Evolutionary conservation across 2,329 filamentous ascomycete species (phyloP).

Genomic region (Beauveria sp.): DNA sequence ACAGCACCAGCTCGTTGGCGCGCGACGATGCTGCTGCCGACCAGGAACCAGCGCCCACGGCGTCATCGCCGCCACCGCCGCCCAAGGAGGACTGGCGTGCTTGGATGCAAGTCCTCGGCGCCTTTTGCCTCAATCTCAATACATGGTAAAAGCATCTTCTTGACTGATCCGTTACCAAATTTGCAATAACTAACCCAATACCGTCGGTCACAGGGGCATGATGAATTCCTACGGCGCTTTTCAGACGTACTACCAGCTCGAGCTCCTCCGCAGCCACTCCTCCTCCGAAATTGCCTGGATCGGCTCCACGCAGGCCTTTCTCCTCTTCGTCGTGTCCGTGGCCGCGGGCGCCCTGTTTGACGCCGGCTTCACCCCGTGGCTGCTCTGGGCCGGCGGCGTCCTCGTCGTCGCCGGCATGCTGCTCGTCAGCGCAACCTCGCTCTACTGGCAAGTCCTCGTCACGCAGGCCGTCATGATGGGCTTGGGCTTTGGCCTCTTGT

Average conservation of each 20-base stretch:
- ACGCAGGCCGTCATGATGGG: slow-evolving; percentile 27
- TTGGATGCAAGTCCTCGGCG: slow-evolving; percentile 47
- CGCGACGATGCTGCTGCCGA: background rate
- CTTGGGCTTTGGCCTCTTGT: slow-evolving; percentile 32
- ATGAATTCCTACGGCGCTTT: slow-evolving; percentile 41
- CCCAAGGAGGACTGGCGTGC: slow-evolving; percentile 43
- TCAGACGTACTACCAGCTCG: slow-evolving; percentile 43
- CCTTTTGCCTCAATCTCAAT: slow-evolving; percentile 47
- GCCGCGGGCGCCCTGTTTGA: slow-evolving; percentile 31
- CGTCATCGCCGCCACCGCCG: slow-evolving; percentile 5
- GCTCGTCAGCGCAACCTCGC: slow-evolving; percentile 41
- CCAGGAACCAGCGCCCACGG: background rate
- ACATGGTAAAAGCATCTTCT: slow-evolving; percentile 27
- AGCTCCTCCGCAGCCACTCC: slow-evolving; percentile 21
- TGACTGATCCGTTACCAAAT: background rate
- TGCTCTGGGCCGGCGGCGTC: slow-evolving; percentile 27
- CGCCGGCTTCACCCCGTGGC: slow-evolving; percentile 25
- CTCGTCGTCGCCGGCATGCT: slow-evolving; percentile 42
- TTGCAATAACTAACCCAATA: background rate
- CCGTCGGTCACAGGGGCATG: background rate
- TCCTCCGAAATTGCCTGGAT: slow-evolving; percentile 29
- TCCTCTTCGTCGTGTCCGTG: slow-evolving; percentile 28
- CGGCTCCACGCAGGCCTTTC: slow-evolving; percentile 27
- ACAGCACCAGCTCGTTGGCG: background rate
- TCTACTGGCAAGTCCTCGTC: slow-evolving; percentile 27